Evolutionary conservation across 2,329 filamentous ascomycete genomes (phyloP).

Genomic region (Fusarium chuoi): DNA sequence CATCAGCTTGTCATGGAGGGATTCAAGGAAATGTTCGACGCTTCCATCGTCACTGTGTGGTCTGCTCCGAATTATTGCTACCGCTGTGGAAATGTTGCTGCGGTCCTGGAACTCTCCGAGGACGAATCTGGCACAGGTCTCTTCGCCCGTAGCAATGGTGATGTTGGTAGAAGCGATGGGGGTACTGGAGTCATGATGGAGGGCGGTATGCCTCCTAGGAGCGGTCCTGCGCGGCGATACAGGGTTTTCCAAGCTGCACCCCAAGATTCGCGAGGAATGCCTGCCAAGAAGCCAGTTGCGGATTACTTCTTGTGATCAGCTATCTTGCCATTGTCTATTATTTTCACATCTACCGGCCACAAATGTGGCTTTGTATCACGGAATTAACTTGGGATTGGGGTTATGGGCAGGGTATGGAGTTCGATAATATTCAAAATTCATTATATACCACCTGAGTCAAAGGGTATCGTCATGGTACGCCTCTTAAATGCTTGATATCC

Average conservation of each 20-base stretch:
- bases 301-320: slow-evolving; percentile 86
- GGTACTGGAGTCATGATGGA: slow-evolving; percentile 62
- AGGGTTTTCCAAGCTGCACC: slow-evolving; percentile 96
- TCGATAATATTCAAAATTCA: slow-evolving; percentile 26
- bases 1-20: slow-evolving; percentile 99
- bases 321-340: not conserved
- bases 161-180: slow-evolving; percentile 68
- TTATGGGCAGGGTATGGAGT: slow-evolving; percentile 41
- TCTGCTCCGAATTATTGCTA: slow-evolving; percentile 98
- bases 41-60: slow-evolving; percentile 98
- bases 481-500: slow-evolving; percentile 22
- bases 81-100: slow-evolving; percentile 93
- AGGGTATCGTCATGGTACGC: slow-evolving; percentile 27
- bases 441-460: slow-evolving; percentile 17
- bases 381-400: slow-evolving; percentile 29
- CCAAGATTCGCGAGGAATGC: slow-evolving; percentile 96
- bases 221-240: slow-evolving; percentile 87
- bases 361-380: slow-evolving; percentile 33
- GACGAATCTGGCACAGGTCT: slow-evolving; percentile 80
- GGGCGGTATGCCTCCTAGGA: slow-evolving; percentile 56
- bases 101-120: slow-evolving; percentile 91
- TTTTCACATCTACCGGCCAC: slow-evolving; percentile 14
- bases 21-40: slow-evolving; percentile 99
- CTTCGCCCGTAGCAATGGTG: slow-evolving; percentile 77
- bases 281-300: slow-evolving; percentile 96